phyloP scores from a whole-genome alignment of 495 filamentous ascomycete species.

The Wilcoxina mikolae region DNA sequence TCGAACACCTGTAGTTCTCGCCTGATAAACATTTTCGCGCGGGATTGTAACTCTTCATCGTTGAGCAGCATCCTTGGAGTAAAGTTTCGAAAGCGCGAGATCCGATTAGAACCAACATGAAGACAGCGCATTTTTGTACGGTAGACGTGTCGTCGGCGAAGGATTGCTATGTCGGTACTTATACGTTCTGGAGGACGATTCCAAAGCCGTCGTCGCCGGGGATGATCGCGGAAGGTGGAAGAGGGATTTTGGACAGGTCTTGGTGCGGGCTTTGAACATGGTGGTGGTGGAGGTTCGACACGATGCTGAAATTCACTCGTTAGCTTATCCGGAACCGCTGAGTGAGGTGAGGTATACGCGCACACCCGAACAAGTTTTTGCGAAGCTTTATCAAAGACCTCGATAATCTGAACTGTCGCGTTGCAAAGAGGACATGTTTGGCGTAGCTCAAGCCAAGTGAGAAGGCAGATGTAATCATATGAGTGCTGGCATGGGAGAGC shows the following conservation, averaged over 20 bases:
- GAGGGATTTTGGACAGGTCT: background rate
- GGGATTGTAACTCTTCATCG: constrained; percentile 54
- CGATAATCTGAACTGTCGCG: constrained; percentile 4
- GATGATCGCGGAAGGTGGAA: constrained; percentile 2
- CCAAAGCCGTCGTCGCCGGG: constrained; percentile 6
- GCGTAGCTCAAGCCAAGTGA: constrained; percentile 53
- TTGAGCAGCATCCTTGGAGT: constrained; percentile 49
- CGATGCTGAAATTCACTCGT: background rate
- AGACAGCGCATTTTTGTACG: constrained; percentile 60
- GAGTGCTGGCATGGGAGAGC: constrained; percentile 20
- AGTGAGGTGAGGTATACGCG: background rate
- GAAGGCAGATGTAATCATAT: constrained; percentile 51
- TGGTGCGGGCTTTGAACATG: background rate
- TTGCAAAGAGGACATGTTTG: constrained; percentile 50
- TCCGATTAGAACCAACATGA: constrained; percentile 70
- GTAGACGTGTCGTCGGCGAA: constrained; percentile 61
- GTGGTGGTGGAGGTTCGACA: background rate
- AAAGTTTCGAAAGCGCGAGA: constrained; percentile 64
- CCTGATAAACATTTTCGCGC: constrained; percentile 76
- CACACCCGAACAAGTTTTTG: constrained; percentile 13
- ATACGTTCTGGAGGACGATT: constrained; percentile 17
- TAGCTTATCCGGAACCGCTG: background rate
- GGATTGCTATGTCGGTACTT: constrained; percentile 43
- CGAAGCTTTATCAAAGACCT: background rate
- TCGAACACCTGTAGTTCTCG: constrained; percentile 78